phyloP scores from a whole-genome alignment of 2,329 filamentous ascomycete genomes.

The Pestalotiopsis sp. region DNA sequence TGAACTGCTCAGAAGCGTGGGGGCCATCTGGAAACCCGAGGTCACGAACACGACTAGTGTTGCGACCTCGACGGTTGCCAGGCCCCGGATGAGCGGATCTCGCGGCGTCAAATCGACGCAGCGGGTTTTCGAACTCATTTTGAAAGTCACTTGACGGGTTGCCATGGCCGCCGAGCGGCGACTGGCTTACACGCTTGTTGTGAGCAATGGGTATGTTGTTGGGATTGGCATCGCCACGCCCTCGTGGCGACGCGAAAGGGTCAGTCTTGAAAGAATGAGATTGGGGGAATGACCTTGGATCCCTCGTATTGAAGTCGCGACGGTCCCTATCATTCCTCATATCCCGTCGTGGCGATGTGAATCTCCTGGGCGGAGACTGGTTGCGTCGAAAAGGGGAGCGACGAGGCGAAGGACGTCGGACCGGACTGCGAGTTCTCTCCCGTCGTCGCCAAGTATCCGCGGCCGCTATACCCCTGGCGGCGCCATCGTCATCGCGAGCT shows the following conservation, averaged over 20 bases:
- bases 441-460: constrained; percentile 41
- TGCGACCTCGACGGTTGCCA: constrained; percentile 7
- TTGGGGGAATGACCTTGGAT: constrained; percentile 14
- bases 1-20: not conserved
- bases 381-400: constrained; percentile 26
- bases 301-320: constrained; percentile 12
- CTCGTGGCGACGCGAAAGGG: not conserved
- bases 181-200: constrained; percentile 5
- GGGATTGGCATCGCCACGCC: constrained; percentile 6
- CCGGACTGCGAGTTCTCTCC: constrained; percentile 41
- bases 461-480: constrained; percentile 1
- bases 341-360: constrained; percentile 37
- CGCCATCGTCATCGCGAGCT: constrained; percentile 5
- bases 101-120: not conserved
- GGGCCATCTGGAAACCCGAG: not conserved
- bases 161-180: not conserved
- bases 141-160: constrained; percentile 5
- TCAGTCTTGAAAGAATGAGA: constrained; percentile 4
- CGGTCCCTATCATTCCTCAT: constrained; percentile 42
- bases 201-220: constrained; percentile 8
- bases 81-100: not conserved
- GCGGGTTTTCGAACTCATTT: not conserved
- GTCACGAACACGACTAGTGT: not conserved
- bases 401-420: constrained; percentile 37
- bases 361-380: constrained; percentile 31